Evolutionary conservation across 2,329 filamentous ascomycete species (phyloP), one percentile per base, ranked within the genome.

Genomic region (Pseudopyrenochaeta lycopersici): DNA sequence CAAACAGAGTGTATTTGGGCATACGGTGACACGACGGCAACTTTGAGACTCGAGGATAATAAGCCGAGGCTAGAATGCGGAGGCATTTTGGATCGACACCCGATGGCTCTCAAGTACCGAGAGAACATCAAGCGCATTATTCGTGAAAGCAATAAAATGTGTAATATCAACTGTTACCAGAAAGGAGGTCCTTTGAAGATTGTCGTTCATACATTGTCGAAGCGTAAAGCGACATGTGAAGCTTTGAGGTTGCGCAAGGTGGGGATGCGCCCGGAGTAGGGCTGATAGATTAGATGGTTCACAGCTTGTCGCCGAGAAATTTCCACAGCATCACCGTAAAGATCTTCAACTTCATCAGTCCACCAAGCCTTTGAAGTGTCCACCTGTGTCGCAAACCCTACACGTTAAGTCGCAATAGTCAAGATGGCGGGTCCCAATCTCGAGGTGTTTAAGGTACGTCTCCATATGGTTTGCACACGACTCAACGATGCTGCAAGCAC

Each of bases 401-500:
- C 51, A 63, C 77, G 79, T 72, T 46, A 68, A 18, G 15, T 32
- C 9, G 18, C 23, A 15, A 33, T 14, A 36, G n/a, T 45, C 74
- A 82, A 71, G 64, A 84, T 97, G 87, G 91, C 86, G 46, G 92
- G 93, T 47, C 85, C 93, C 23, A 97, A 97, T 76, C 85, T 98
- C 54, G 94, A 98, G 82, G 87, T 97, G 62, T 93, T 96, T 85
- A 98, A 97, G 82, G 94, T 95, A 80, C 31, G 48, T 52, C 29
- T 23, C 1, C 5, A 14, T 20, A 7, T n/a, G 12, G 9, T 15
- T 35, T 52, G 76, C 62, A 29, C 5, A 35, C 21, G 44, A 32
- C 52, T 52, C 27, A 45, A 39, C 6, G 4, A 27, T 27, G 23
- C 23, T 5, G 9, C 23, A 27, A 27, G 23, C 23, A 27, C 4